Conservation (phyloP, 78 protist species). For the Speleostelium caveatum region DNA sequence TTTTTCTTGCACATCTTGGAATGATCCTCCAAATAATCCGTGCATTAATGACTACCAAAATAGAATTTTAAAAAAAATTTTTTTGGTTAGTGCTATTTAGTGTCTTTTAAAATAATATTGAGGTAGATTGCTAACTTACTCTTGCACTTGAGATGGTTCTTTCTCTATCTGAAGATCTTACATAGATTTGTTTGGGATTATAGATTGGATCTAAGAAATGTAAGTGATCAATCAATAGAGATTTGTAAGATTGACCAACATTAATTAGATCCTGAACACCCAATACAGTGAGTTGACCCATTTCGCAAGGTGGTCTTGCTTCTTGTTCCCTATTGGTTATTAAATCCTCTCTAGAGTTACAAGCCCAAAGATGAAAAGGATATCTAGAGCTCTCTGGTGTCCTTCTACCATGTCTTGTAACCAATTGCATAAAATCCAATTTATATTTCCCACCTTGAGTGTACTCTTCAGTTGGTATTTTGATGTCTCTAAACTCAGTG, state of each 20-base stretch:
- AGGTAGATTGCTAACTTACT: background rate
- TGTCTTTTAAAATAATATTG: background rate
- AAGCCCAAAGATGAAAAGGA: constrained; percentile 51
- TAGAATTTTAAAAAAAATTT: background rate
- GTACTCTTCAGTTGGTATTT: constrained; percentile 20
- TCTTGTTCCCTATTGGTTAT: constrained; percentile 28
- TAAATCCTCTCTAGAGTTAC: constrained; percentile 45
- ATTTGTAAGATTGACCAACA: constrained; percentile 36
- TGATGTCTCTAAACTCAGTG: background rate
- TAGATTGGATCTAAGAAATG: constrained; percentile 16
- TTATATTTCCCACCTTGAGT: constrained; percentile 5
- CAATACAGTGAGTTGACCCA: constrained; percentile 63
- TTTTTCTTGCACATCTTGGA: constrained; percentile 48
- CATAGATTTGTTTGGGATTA: constrained; percentile 27
- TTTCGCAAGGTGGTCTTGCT: constrained; percentile 20
- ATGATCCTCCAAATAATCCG: constrained; percentile 72
- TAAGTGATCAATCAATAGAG: constrained; percentile 29
- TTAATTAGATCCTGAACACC: constrained; percentile 54
- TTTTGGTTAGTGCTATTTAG: background rate
- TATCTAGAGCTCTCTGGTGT: constrained; percentile 46
- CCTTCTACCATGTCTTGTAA: constrained; percentile 72
- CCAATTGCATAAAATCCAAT: constrained; percentile 36
- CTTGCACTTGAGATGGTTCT: constrained; percentile 59
- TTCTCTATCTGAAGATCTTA: constrained; percentile 49
- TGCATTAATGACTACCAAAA: constrained; percentile 44